A percentile compares a stretch with the other conserved stretches of the same genome.
Conservation (phyloP, 345 rosid genomes). For the Eucalyptus cladocalyx region DNA sequence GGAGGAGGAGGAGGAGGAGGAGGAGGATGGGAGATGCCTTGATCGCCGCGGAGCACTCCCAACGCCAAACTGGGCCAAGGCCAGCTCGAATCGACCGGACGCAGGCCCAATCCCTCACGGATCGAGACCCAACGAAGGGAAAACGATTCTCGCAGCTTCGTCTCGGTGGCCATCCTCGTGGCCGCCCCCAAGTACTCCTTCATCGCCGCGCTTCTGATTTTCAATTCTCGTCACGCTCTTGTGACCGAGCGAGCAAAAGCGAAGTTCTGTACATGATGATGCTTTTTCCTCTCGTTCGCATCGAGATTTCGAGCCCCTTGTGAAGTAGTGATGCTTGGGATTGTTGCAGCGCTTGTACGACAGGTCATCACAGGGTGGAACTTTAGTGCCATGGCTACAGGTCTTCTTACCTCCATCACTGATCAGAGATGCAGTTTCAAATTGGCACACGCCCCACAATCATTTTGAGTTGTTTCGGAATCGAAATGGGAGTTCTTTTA, state of each 20-base stretch:
- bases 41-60: not conserved
- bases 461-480: not conserved
- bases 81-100: not conserved
- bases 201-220: conserved; percentile 65
- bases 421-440: not conserved
- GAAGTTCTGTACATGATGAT: not conserved
- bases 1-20: too few relatives aligned
- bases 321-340: not conserved
- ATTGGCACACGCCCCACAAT: not conserved
- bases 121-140: not conserved
- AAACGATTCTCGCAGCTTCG: conserved; percentile 8
- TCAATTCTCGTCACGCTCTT: conserved; percentile 83
- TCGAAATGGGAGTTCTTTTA: not conserved
- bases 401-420: not conserved
- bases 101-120: not conserved
- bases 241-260: not conserved
- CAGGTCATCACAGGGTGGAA: not conserved
- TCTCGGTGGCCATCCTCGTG: conserved; percentile 58
- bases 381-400: not conserved
- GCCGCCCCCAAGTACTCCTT: conserved; percentile 83
- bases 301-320: not conserved
- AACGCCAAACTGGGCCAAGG: not conserved
- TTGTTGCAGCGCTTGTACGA: not conserved
- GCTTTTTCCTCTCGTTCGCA: not conserved
- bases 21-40: not conserved